phyloP scores from a whole-genome alignment of 139 green algal genomes.

The Yamagishiella unicocca region DNA sequence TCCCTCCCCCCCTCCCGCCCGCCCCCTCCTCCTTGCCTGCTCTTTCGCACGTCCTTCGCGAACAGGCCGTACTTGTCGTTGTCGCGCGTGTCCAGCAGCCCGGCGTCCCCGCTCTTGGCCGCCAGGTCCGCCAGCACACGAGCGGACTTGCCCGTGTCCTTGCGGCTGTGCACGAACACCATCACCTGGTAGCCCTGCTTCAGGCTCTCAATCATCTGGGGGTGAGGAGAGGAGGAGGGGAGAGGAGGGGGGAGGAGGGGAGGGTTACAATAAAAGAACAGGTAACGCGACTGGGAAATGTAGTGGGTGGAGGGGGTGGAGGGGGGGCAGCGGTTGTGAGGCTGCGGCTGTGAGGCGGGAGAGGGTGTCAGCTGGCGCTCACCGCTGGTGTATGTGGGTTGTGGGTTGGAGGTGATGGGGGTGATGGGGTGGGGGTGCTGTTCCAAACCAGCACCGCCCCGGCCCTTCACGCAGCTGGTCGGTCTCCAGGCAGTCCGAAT shows the following conservation, averaged over 20 bases:
- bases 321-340: neutral
- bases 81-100: constrained; percentile 76
- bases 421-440: too few species aligned
- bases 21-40: constrained; percentile 30
- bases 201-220: constrained; percentile 84
- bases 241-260: neutral
- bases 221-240: neutral
- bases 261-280: too few species aligned
- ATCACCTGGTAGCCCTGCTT: constrained; percentile 95
- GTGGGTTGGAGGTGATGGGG: too few species aligned
- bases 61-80: constrained; percentile 72
- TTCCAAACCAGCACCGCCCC: too few species aligned
- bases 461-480: too few species aligned
- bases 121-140: constrained; percentile 59
- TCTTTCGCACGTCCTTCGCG: constrained; percentile 86
- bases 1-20: neutral
- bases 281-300: too few species aligned
- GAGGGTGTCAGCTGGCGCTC: too few species aligned
- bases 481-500: too few species aligned
- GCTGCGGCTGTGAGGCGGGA: neutral
- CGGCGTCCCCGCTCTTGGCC: constrained; percentile 67
- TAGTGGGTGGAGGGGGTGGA: neutral
- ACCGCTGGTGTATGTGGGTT: too few species aligned
- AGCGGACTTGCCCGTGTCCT: constrained; percentile 96
- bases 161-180: constrained; percentile 99